Evolutionary conservation across 148 eudicot species (phyloP).

Genomic region (Silene latifolia): DNA sequence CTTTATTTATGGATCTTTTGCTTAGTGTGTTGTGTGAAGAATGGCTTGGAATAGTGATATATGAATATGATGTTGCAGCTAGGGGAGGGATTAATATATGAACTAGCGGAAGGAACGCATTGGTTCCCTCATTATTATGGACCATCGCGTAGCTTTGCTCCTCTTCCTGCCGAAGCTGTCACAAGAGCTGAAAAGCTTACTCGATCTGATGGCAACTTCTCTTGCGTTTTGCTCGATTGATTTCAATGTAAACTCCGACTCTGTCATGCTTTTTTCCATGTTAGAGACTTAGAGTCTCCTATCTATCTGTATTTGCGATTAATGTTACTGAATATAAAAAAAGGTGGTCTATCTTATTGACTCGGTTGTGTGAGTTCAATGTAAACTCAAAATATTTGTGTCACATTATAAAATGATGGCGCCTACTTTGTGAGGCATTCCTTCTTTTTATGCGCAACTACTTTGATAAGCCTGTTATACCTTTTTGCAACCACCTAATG

Average conservation of each 20-base stretch:
- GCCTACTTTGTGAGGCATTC: too few relatives aligned
- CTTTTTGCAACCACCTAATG: too few relatives aligned
- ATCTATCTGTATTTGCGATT: background rate
- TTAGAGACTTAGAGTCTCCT: background rate
- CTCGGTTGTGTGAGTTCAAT: background rate
- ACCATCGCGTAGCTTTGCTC: constrained; percentile 74
- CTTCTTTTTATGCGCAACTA: too few relatives aligned
- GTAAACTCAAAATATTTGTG: background rate
- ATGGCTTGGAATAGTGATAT: background rate
- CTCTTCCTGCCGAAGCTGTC: constrained; percentile 71
- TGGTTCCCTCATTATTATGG: constrained; percentile 93
- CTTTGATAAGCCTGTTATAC: too few relatives aligned
- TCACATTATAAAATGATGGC: too few relatives aligned
- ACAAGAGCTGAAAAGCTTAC: constrained; percentile 65
- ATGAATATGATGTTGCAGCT: constrained; percentile 40
- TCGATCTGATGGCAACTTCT: constrained; percentile 45
- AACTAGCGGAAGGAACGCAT: constrained; percentile 58
- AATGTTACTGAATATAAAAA: background rate
- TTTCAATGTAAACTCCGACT: background rate
- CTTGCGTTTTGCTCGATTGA: constrained; percentile 55
- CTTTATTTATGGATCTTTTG: background rate
- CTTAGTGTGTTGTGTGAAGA: background rate
- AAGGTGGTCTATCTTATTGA: background rate
- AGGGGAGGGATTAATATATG: constrained; percentile 86
- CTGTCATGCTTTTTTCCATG: background rate